Conservation (phyloP, 129 eudicot genomes). For the Helianthus annuus region HanXRQr2.0-SUNRISE NC_035442.2:61924481-61924980, state of each 20-base stretch:
- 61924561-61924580: neutral
- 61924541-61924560: neutral
- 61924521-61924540: neutral
- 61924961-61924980: constrained; percentile 71
- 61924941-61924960: constrained; percentile 57
- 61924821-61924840: no score
- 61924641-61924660: no score
- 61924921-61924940: constrained; percentile 57
- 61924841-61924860: no score
- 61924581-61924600: constrained; percentile 2
- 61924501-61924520: neutral
- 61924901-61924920: neutral
- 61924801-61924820: no score
- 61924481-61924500: neutral
- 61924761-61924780: no score
- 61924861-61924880: neutral
- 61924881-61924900: neutral
- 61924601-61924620: neutral
- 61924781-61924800: no score
- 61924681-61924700: no score
- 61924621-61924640: neutral
- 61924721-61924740: no score
- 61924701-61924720: no score
- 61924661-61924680: no score
- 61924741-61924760: no score